A percentile compares a stretch with the other conserved stretches of the same genome.
Evolutionary conservation across 208 protist species (phyloP).

Genomic region (Trypanosoma avium): DNA sequence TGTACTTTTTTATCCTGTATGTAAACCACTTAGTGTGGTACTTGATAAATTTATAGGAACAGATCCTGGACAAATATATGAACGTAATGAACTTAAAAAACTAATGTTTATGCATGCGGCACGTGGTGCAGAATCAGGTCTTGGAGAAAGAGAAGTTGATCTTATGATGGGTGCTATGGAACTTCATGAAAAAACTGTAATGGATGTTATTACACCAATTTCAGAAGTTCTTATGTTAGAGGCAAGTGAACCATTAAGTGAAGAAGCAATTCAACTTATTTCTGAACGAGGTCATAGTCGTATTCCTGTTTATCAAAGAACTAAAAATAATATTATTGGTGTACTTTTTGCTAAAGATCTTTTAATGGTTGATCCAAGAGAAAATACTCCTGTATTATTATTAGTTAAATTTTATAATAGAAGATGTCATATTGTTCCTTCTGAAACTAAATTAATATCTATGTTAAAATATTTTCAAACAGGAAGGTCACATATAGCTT

Average conservation of each 20-base stretch:
- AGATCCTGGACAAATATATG: constrained; percentile 95
- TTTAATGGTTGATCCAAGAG: constrained; percentile 93
- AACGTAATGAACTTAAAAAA: constrained; percentile 94
- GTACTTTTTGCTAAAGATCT: constrained; percentile 94
- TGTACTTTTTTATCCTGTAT: constrained; percentile 91
- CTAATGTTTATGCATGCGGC: constrained; percentile 95
- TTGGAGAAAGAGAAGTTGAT: constrained; percentile 87
- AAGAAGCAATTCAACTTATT: constrained; percentile 91
- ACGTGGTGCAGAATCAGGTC: constrained; percentile 78
- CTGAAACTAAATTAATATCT: constrained; percentile 91
- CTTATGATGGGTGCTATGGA: constrained; percentile 95
- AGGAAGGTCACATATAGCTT: constrained; percentile 92
- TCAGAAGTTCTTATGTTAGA: constrained; percentile 93
- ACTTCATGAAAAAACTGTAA: constrained; percentile 91
- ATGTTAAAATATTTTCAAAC: constrained; percentile 96
- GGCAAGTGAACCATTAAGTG: constrained; percentile 88
- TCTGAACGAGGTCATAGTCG: constrained; percentile 92
- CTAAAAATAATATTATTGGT: constrained; percentile 92
- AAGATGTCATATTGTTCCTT: constrained; percentile 82
- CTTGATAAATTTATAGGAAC: constrained; percentile 92
- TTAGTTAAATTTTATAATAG: constrained; percentile 94
- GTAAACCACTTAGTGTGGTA: constrained; percentile 92
- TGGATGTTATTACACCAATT: constrained; percentile 95
- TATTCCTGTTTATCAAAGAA: constrained; percentile 93
- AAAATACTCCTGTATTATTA: constrained; percentile 92